Percentiles rank a stretch among this genome's conserved stretches.
phyloP scores from a whole-genome alignment of 352 stramenopile genomes.

The Globisporangium takayamanum region DNA sequence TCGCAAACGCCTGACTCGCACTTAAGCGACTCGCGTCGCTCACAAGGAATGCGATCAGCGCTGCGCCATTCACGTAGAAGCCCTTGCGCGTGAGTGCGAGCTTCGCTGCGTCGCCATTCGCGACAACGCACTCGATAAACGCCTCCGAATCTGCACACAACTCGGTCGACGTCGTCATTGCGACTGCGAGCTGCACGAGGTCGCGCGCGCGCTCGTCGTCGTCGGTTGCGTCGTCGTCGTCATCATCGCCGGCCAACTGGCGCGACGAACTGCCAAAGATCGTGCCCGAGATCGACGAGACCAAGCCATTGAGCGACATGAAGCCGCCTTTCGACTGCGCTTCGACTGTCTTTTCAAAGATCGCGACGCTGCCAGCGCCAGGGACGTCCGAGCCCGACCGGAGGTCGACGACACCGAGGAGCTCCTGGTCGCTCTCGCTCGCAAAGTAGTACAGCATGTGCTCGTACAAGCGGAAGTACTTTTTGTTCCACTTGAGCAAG shows the following conservation, averaged over 20 bases:
- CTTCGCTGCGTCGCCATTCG: slow-evolving; percentile 20
- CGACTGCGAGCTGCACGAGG: slow-evolving; percentile 58
- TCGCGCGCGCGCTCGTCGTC: slow-evolving; percentile 43
- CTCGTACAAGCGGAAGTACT: slow-evolving; percentile 85
- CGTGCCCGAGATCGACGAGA: slow-evolving; percentile 73
- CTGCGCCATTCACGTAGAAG: slow-evolving; percentile 75
- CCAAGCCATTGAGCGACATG: slow-evolving; percentile 74
- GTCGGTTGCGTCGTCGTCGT: slow-evolving; percentile 32
- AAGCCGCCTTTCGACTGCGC: slow-evolving; percentile 46
- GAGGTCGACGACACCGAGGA: slow-evolving; percentile 81
- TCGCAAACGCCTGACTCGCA: slow-evolving; percentile 59
- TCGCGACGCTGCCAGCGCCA: slow-evolving; percentile 67
- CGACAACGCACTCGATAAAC: slow-evolving; percentile 39
- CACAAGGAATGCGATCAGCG: slow-evolving; percentile 73
- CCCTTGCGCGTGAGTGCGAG: slow-evolving; percentile 37
- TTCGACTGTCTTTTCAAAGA: slow-evolving; percentile 75
- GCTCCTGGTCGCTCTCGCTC: slow-evolving; percentile 76
- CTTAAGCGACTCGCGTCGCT: slow-evolving; percentile 45
- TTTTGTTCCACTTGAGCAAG: slow-evolving; percentile 86
- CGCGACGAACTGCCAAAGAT: slow-evolving; percentile 61
- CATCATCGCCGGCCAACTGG: slow-evolving; percentile 34
- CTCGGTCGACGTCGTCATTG: slow-evolving; percentile 60
- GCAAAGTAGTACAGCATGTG: slow-evolving; percentile 88
- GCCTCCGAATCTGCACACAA: slow-evolving; percentile 59
- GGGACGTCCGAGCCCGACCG: slow-evolving; percentile 58